Evolutionary conservation across 169 alveolate genomes (phyloP).

Genomic region (Plasmodium cynomolgi): DNA sequence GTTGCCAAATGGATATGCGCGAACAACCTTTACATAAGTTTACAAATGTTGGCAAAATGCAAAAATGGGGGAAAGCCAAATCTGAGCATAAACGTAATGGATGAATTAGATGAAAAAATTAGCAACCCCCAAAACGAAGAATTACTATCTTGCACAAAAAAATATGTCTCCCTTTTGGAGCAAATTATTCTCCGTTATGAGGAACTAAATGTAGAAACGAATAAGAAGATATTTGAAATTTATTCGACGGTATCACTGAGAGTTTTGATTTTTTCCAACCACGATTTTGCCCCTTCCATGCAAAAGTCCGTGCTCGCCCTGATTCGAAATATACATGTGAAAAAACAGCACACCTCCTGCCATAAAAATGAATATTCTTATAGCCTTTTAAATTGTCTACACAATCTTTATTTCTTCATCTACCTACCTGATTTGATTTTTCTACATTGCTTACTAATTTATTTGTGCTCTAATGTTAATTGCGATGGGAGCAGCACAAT

Average conservation of each 20-base stretch:
- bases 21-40: neutral
- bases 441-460: constrained; percentile 30
- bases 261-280: constrained; percentile 24
- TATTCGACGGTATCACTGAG: constrained; percentile 19
- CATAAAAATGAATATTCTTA: neutral
- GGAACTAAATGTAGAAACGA: constrained; percentile 26
- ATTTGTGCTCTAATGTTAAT: constrained; percentile 5
- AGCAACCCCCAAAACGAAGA: constrained; percentile 1
- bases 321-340: neutral
- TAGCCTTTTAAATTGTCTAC: constrained; percentile 11
- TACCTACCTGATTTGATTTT: constrained; percentile 40
- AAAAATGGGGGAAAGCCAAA: neutral
- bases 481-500: neutral
- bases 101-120: constrained; percentile 25
- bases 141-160: neutral
- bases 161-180: constrained; percentile 26
- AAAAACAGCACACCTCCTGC: neutral
- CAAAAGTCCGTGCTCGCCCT: neutral
- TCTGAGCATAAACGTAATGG: constrained; percentile 11
- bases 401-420: constrained; percentile 33
- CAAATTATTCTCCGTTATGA: constrained; percentile 20
- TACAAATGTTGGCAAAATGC: constrained; percentile 49
- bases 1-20: constrained; percentile 31
- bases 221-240: constrained; percentile 20
- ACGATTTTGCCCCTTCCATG: neutral